Base-by-base conservation (phyloP, 495 filamentous ascomycete species). In the Pyrenopolyporus hunteri region DNA sequence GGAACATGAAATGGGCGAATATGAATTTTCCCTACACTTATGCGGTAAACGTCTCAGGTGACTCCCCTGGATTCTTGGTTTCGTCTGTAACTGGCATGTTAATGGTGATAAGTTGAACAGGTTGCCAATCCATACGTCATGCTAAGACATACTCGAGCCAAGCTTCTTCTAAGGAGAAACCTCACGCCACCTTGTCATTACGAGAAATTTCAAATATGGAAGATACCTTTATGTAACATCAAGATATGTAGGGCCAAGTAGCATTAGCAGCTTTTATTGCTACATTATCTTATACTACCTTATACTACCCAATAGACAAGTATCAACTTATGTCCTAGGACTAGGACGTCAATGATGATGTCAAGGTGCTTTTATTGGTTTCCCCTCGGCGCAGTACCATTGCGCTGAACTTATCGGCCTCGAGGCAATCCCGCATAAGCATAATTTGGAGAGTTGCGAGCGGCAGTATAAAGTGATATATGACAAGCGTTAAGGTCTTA, bases 291-390 rank as follows among this genome's bases (percentile, higher is more conserved):
- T 28, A 49, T 44, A 48, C 35, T 55, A 43, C 11, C 50, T 49
- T 49, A 22, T 20, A 22, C 9, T 23, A 48, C 13, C 28, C 20
- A 42, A 29, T 6, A 42, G 9, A 26, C 42, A 35, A 23, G 42
- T 32, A 23, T 52, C 11, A 26, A 32, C n/a, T 13, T 14, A 39
- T 17, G 19, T 13, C 14, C 17, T 35, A 28, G 35, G 31, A 23
- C 23, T 9, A 20, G 39, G 14, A 57, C 22, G 33, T 40, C 28
- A 25, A 37, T 31, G 29, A 19, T 59, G 55, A 65, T 65, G 55
- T 59, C 50, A 65, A 45, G 16, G 28, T 37, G 16, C 62, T 32
- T 39, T 16, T 28, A 22, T 59, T 8, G 31, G 25, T 42, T 47
- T 23, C 32, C 17, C 46, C 37, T 20, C 13, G 35, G 43, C 13